Evolutionary conservation across 1,284 basidiomycete species (phyloP), one percentile per base, ranked within the genome.

Genomic region (Dichomitus squalens): DNA sequence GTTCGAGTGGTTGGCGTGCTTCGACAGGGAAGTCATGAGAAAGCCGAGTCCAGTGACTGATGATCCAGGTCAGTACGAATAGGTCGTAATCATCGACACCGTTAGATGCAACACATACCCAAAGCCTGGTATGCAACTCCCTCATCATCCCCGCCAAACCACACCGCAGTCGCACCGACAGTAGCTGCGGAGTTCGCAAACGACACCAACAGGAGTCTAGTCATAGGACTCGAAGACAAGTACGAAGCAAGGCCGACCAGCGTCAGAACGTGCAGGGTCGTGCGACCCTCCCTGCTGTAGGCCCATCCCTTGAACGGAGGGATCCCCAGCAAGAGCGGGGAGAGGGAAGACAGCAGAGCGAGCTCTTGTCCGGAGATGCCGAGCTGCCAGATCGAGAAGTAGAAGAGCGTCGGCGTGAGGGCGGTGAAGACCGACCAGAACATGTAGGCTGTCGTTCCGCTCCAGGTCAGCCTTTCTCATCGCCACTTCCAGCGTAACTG

Each of bases 381-480:
- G 18, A 96, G 85, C 67, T 92, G 83, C 93, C 93, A 96, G 7
- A 96, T 87, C 23, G 91, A 93, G 76, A 93, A 95, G 74, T 95
- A 97, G 76, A 96, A 97, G 6, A 97, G 81, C 36, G 90, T 89
- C 0, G 92, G 88, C 8, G 90, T 85, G 20, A 97, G 82, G 1
- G 87, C 85, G 1, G 95, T 96, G 67, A 93, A 85, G 39, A 92
- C 80, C 0, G 95, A 92, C 93, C 94, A 96, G 70, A 91, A 95
- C 16, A 91, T 80, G 64, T 90, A 92, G 1, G 90, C 93, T 94
- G 67, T 18, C 7, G 7, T 34, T 7, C 14, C 23, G 4, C 56
- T 58, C 18, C 12, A n/a, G 44, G 53, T n/a, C 59, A 7, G 27
- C 43, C 53, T 7, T 25, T 11, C 14, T 33, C 14, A 23, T n/a